phyloP scores from a whole-genome alignment of 164 flowering plant genomes.

The Echeveria elegans region DNA sequence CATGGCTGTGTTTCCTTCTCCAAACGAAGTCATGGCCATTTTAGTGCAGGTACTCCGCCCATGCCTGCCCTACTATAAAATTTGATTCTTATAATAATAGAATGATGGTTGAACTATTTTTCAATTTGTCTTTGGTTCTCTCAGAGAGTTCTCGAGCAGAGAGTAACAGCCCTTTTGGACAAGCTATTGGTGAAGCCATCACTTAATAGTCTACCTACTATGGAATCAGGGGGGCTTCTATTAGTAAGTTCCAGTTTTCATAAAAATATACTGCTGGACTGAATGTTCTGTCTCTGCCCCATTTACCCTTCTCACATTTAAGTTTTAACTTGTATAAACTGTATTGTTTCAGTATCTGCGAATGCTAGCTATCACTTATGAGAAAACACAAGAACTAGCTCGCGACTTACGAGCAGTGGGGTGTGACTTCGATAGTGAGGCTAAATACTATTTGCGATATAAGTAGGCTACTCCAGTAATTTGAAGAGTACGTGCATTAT shows the following conservation, averaged over 20 bases:
- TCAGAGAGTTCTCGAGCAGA: slow-evolving; percentile 93
- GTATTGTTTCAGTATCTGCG: slow-evolving; percentile 75
- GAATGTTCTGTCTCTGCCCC: slow-evolving; percentile 6
- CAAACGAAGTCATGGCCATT: slow-evolving; percentile 93
- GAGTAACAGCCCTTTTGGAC: slow-evolving; percentile 83
- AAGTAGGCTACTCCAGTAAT: background rate
- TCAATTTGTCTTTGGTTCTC: slow-evolving; percentile 9
- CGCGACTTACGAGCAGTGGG: slow-evolving; percentile 81
- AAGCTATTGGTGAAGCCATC: slow-evolving; percentile 85
- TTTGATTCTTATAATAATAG: background rate
- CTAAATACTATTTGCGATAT: slow-evolving; percentile 23
- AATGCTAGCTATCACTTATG: slow-evolving; percentile 91
- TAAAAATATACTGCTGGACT: slow-evolving; percentile 68
- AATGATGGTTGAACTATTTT: background rate
- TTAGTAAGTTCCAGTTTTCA: slow-evolving; percentile 41
- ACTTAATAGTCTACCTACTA: slow-evolving; percentile 70
- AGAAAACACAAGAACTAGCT: slow-evolving; percentile 93
- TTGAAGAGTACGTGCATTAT: background rate
- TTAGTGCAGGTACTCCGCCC: slow-evolving; percentile 70
- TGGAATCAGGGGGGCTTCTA: slow-evolving; percentile 86
- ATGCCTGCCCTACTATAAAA: background rate
- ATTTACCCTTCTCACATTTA: slow-evolving; percentile 3
- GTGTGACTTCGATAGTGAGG: slow-evolving; percentile 97
- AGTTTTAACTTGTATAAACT: slow-evolving; percentile 19
- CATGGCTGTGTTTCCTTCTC: slow-evolving; percentile 96